Base-by-base conservation (phyloP, 2,329 filamentous ascomycete species). In the Pezicula rhizophila region DNA sequence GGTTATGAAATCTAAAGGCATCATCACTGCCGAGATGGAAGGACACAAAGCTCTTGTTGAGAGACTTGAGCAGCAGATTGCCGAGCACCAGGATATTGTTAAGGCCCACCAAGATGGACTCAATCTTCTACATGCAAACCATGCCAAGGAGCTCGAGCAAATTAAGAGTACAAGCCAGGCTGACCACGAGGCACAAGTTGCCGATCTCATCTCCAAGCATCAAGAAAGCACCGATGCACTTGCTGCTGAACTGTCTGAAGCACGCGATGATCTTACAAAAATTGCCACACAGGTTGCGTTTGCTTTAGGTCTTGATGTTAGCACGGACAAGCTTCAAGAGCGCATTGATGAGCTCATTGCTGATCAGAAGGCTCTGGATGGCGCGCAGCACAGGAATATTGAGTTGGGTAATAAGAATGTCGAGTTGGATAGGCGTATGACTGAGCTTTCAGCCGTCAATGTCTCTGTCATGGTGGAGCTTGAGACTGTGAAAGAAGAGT, bases 261-360 rank as follows among this genome's bases (percentile, higher is more conserved):
- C 83, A n/a, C 78, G 81, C 28, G 78, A 86, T 46, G 79, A 85
- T 48, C 70, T 89, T 39, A 75, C 76, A 60, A 82, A 79, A 60
- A 73, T 86, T 39, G 80, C 84, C 15, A 76, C 76, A 2, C 79
- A 82, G 57, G 79, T 89, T 45, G 72, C 82, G 49, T 71, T 74
- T 64, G 73, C 82, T 39, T 66, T 83, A 52, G 72, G 82, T 12
- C 61, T 86, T 12, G 77, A 86, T 18, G 78, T 83, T 40, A 83
- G 81, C 60, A 74, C 85, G n/a, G 81, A 85, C 49, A 80, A 84
- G 66, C 71, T 91, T 15, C 75, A 78, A 4, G 77, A 83, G 49
- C 76, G 79, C 45, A 82, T 85, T 52, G 69, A 76, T 8, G 70
- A 76, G 25, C 70, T 86, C 20, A 66, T 78, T 38, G 71, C 73